Base-by-base conservation (phyloP, 352 stramenopile species). In the Phytophthora quininea region DNA sequence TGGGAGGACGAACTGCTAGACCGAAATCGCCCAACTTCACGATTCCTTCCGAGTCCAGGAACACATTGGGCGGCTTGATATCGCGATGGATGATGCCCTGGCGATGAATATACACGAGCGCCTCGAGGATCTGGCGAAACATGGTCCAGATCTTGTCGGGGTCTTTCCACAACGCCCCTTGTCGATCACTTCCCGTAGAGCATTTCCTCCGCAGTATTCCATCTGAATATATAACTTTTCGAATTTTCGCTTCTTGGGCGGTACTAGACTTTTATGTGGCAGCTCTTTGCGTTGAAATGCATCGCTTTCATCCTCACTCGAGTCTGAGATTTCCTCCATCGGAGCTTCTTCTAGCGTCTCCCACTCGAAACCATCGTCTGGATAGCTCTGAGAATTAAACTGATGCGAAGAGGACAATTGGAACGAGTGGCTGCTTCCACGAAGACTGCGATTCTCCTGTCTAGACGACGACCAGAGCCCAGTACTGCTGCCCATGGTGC, bases 11-110 rank as follows among this genome's bases (percentile, higher is more conserved):
- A 58, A 97, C 96, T 5, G 96, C 96, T 10, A 99, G 84, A 30
- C 96, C 96, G 69, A 99, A 99, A 72, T 98, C 96, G 8, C 96
- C 96, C 0, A 98, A 76, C 46, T 97, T 95, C 35, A 98, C 90
- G 35, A 92, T 96, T 40, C 91, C 92, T 70, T 98, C 91, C 0
- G 85, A 89, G 58, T 98, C 96, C 4, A 98, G 57, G 68, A 99
- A 98, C 55, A 99, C 95, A 71, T 98, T 99, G 2, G 89, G 89
- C 4, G 94, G 94, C 60, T 96, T 96, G 55, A 96, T 94, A 61
- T 98, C 93, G 27, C 92, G 88, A 78, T 98, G 93, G 69, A 98
- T 98, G 58, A 98, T 95, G 10, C 89, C 89, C 60, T 97, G 86
- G 3, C 84, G 78, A 70, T 99, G 96, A 46, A 99, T 98, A 67